Evolutionary conservation across 192 early-diverging fungal genomes (phyloP).

Genomic region (Pilobolus umbonatus): DNA sequence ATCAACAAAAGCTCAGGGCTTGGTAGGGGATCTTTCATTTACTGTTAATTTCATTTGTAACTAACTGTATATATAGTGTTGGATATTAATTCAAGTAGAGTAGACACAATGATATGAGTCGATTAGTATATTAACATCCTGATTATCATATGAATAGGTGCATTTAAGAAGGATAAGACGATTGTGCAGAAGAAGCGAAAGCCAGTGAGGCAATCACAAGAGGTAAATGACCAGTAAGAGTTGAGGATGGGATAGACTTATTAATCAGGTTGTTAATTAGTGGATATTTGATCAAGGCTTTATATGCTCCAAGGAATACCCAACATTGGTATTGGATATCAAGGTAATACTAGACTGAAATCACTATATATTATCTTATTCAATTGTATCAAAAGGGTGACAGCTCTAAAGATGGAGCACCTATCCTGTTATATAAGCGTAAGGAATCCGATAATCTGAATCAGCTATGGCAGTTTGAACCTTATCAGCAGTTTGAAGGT

Average conservation of each 20-base stretch:
- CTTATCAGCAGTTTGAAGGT: constrained; percentile 22
- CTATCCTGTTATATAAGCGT: constrained; percentile 31
- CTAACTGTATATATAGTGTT: constrained; percentile 13
- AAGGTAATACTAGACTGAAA: constrained; percentile 11
- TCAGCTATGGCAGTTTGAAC: constrained; percentile 32
- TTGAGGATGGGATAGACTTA: background rate
- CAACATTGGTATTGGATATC: constrained; percentile 32
- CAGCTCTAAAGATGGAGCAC: constrained; percentile 29
- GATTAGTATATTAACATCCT: background rate
- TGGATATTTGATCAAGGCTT: constrained; percentile 31
- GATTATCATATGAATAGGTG: constrained; percentile 9
- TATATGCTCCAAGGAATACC: constrained; percentile 26
- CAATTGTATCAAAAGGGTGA: constrained; percentile 18
- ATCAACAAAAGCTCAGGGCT: constrained; percentile 33
- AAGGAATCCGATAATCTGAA: constrained; percentile 33
- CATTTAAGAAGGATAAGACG: constrained; percentile 29
- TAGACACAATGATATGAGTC: background rate
- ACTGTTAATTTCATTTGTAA: background rate
- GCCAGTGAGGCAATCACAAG: constrained; percentile 17
- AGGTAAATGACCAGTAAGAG: constrained; percentile 13
- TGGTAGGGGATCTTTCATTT: constrained; percentile 21
- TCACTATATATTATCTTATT: background rate
- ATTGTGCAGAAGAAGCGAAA: constrained; percentile 32
- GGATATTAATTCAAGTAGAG: constrained; percentile 29
- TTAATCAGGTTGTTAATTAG: too few relatives aligned